Conservation (phyloP, 2,329 filamentous ascomycete species). For the Pseudopyricularia cyperi region DNA sequence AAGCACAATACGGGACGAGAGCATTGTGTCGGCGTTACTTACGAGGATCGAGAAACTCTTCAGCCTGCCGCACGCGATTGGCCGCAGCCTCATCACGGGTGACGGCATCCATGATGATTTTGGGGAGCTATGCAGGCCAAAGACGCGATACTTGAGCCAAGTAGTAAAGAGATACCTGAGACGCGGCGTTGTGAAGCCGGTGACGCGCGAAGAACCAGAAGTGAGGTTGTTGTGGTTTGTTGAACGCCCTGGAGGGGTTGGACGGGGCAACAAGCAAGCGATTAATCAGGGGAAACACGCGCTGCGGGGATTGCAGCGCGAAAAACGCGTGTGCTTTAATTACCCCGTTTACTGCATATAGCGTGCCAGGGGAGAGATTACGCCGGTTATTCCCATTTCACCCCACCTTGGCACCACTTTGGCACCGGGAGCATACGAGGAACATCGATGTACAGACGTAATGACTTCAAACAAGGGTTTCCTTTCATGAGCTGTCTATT, state of each 20-base stretch:
- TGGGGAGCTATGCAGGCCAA: background rate
- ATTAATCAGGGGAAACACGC: background rate
- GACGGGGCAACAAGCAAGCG: background rate
- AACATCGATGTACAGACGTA: too few species aligned
- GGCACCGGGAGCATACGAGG: too few species aligned
- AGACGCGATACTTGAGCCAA: background rate
- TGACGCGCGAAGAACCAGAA: background rate
- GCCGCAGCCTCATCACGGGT: conserved; percentile 72
- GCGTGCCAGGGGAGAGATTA: background rate
- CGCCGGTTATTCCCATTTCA: too few species aligned
- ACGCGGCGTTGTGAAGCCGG: background rate
- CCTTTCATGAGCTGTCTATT: too few species aligned
- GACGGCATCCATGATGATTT: conserved; percentile 50
- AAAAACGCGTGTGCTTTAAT: background rate
- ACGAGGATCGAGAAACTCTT: conserved; percentile 92
- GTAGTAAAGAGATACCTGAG: background rate
- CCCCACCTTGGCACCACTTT: too few species aligned
- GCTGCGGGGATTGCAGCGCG: background rate
- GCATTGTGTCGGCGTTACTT: background rate
- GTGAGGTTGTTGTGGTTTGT: background rate
- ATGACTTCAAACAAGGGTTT: too few species aligned
- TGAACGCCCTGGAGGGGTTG: background rate
- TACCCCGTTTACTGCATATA: background rate
- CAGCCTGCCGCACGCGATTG: conserved; percentile 74
- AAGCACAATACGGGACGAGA: background rate